Percentiles rank a stretch among this genome's conserved stretches.
Evolutionary conservation across 495 filamentous ascomycete species (phyloP).

Genomic region (Penicillium parvum): DNA sequence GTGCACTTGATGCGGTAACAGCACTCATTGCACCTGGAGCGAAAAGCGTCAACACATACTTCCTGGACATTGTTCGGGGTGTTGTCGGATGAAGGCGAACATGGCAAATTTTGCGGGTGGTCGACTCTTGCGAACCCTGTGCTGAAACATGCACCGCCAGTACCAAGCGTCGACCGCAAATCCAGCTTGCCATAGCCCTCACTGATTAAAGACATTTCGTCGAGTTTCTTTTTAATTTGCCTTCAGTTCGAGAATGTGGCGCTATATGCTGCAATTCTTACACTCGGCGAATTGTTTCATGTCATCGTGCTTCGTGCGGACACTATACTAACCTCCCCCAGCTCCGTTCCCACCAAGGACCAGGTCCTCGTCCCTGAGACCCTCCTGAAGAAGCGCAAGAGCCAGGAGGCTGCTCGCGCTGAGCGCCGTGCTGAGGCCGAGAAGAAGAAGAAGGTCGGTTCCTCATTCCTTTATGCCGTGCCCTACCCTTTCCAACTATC

Average conservation of each 20-base stretch:
- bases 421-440: constrained; percentile 72
- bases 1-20: constrained; percentile 20
- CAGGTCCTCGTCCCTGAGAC: constrained; percentile 96
- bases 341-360: constrained; percentile 81
- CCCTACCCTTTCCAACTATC: constrained; percentile 15
- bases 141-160: constrained; percentile 34
- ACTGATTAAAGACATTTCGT: constrained; percentile 74
- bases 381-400: constrained; percentile 99
- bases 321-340: constrained; percentile 68
- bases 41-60: constrained; percentile 44
- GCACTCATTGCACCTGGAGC: constrained; percentile 14
- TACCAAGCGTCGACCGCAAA: constrained; percentile 11
- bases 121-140: constrained; percentile 17
- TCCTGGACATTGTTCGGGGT: constrained; percentile 69
- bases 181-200: constrained; percentile 43
- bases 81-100: constrained; percentile 68
- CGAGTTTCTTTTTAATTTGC: constrained; percentile 55
- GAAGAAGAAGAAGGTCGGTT: constrained; percentile 86
- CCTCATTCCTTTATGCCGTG: not conserved
- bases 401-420: constrained; percentile 95
- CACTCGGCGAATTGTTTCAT: constrained; percentile 72
- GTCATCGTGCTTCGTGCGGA: constrained; percentile 57
- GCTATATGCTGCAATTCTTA: constrained; percentile 80
- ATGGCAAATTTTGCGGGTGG: constrained; percentile 13
- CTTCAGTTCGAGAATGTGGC: constrained; percentile 84